Percentiles rank a stretch among this genome's conserved stretches.
phyloP scores from a whole-genome alignment of 1,284 basidiomycete genomes.

The Crocinoboletus sp. region DNA sequence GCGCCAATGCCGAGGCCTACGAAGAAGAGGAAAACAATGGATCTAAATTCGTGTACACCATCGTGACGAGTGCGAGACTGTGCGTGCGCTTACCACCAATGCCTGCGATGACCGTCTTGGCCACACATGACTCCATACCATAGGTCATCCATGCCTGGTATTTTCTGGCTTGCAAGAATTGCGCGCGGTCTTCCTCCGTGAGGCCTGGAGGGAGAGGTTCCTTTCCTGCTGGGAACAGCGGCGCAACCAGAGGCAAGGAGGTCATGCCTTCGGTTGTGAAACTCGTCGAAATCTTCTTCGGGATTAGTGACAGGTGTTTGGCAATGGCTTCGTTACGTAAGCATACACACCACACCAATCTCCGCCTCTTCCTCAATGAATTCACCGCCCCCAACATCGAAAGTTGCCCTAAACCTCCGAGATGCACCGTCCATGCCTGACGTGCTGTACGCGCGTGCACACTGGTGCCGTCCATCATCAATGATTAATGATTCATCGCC shows the following conservation, averaged over 20 bases:
- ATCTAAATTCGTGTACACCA: constrained; percentile 4
- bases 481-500: not conserved
- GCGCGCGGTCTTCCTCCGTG: constrained; percentile 74
- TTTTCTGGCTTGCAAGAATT: constrained; percentile 65
- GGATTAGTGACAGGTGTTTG: too few relatives aligned
- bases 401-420: constrained; percentile 3
- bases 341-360: too few relatives aligned
- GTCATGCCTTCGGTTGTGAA: constrained; percentile 23
- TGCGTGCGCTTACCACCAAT: constrained; percentile 58
- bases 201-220: constrained; percentile 81
- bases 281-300: too few relatives aligned
- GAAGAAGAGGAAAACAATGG: not conserved
- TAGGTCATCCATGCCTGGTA: constrained; percentile 66
- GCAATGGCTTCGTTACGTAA: too few relatives aligned
- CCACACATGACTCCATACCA: constrained; percentile 82
- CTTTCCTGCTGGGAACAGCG: constrained; percentile 55
- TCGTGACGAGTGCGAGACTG: not conserved
- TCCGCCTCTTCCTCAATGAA: too few relatives aligned
- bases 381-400: too few relatives aligned
- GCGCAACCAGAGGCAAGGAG: constrained; percentile 38
- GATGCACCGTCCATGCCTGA: not conserved
- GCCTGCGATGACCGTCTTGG: constrained; percentile 79
- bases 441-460: not conserved
- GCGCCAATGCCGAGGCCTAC: constrained; percentile 89
- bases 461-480: not conserved